Base-by-base conservation (phyloP, 805 yeast species). In the Zygosaccharomyces rouxii region DNA sequence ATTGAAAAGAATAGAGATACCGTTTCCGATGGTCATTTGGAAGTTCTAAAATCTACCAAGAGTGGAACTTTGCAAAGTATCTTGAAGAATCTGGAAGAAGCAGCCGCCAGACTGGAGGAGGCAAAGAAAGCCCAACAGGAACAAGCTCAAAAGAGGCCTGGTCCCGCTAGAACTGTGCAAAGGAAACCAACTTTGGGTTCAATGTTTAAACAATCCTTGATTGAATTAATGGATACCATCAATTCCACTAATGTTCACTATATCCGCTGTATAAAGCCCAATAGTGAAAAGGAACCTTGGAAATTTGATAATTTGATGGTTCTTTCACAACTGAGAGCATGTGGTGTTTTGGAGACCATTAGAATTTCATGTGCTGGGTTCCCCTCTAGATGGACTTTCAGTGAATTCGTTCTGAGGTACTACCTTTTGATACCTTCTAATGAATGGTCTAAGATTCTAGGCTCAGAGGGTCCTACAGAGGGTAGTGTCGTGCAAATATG, bases 331-430 rank as follows among this genome's bases (percentile, higher is more conserved):
- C 76, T 92, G 54, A 80, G 99, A 64, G 99, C 99, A 5, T 92
- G 99, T 75, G 99, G 99, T 84, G 98, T 92, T 40, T 75, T 92
- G 56, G 99, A 94, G 67, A 94, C 99, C 1, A 92, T 92, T 62
- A 76, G 96, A 59, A 92, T 92, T 43, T 92, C 97, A 2, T 90
- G 97, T 71, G 97, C 96, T 41, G 99, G 99, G 26, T 92, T 90
- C 76, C 99, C 99, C 18, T 86, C 97, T 0, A 78, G 97, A 63
- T 89, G 97, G 89, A 80, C 96, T 1, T 94, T 88, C 66, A 90
- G 84, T 43, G 98, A 94, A 64, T 92, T 92, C 73, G 95, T 89
- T 22, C 80, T 83, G 53, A 80, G 97, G 60, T 92, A 89, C 66
- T 92, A 89, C 62, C 80, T 92, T 62, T 75, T 92, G 51, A 80